Evolutionary conservation across 1,284 basidiomycete genomes (phyloP).

Genomic region (Irpex lacteus): DNA sequence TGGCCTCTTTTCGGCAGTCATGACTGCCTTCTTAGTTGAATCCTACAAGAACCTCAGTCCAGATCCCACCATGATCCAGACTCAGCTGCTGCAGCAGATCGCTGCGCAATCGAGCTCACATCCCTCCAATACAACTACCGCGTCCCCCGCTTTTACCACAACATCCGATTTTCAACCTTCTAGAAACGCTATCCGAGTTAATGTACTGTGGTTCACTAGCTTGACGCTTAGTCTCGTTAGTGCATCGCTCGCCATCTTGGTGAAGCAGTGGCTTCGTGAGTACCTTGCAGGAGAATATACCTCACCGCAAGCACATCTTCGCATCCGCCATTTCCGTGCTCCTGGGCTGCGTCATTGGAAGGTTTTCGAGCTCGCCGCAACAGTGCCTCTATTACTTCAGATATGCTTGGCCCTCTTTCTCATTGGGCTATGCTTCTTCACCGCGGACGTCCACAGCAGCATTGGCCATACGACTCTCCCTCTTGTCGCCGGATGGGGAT

Average conservation of each 20-base stretch:
- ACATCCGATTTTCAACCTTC: not conserved
- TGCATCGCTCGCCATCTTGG: constrained; percentile 18
- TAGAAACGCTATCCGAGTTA: constrained; percentile 4
- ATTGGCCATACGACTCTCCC: constrained; percentile 6
- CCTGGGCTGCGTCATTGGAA: constrained; percentile 9
- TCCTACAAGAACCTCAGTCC: constrained; percentile 9
- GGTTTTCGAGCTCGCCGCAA: constrained; percentile 14
- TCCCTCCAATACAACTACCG: too few species aligned
- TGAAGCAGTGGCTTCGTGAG: constrained; percentile 20
- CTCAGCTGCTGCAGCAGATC: constrained; percentile 1
- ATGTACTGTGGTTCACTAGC: constrained; percentile 18
- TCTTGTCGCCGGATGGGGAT: constrained; percentile 9
- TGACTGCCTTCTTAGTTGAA: constrained; percentile 16
- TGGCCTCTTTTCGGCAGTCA: constrained; percentile 18
- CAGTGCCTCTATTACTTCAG: constrained; percentile 18
- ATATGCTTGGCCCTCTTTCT: constrained; percentile 17
- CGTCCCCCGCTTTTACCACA: not conserved
- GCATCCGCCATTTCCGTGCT: constrained; percentile 13
- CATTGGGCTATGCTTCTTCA: constrained; percentile 16
- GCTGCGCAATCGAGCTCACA: not conserved
- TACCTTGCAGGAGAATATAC: constrained; percentile 5
- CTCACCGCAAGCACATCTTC: constrained; percentile 5
- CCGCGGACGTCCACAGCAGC: constrained; percentile 8
- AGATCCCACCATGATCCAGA: not conserved
- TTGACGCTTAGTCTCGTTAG: constrained; percentile 16